These are phyloP conservation scores for Elaphomyces granulatus DNA, from an alignment of 495 filamentous ascomycete genomes.

Conservation along the genomic window DNA sequence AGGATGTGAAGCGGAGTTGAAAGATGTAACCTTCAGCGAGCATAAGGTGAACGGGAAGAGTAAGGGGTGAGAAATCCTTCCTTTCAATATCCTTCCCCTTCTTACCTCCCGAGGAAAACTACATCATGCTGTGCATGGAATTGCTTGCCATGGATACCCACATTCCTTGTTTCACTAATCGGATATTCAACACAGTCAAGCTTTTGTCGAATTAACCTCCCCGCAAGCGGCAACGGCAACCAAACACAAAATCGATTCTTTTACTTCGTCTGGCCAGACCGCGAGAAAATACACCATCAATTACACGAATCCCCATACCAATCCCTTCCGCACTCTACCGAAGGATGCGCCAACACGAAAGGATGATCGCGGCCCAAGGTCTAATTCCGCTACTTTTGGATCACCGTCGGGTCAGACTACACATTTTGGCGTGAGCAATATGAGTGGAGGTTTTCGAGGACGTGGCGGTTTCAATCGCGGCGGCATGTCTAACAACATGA, in stretches of 20 bases:
- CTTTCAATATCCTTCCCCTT: not conserved
- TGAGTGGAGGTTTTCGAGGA: slow-evolving; percentile 33
- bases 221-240: slow-evolving; percentile 74
- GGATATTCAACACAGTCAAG: slow-evolving; percentile 49
- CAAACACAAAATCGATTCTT: slow-evolving; percentile 65
- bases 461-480: slow-evolving; percentile 36
- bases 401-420: slow-evolving; percentile 20
- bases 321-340: slow-evolving; percentile 83
- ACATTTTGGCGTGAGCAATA: slow-evolving; percentile 27
- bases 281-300: slow-evolving; percentile 55
- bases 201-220: slow-evolving; percentile 72
- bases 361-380: slow-evolving; percentile 36
- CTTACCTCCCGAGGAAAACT: no score
- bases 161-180: not conserved
- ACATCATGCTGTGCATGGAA: no score
- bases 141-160: no score
- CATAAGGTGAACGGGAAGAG: slow-evolving; percentile 98
- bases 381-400: slow-evolving; percentile 20
- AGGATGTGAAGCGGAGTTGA: slow-evolving; percentile 65
- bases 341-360: slow-evolving; percentile 76
- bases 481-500: slow-evolving; percentile 33
- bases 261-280: slow-evolving; percentile 36
- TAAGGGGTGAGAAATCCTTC: slow-evolving; percentile 65
- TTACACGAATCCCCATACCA: slow-evolving; percentile 62
- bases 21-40: slow-evolving; percentile 90